These are phyloP conservation scores for Blepharisma undulans DNA, from an alignment of 169 alveolate genomes.

Conservation along the genomic window DNA sequence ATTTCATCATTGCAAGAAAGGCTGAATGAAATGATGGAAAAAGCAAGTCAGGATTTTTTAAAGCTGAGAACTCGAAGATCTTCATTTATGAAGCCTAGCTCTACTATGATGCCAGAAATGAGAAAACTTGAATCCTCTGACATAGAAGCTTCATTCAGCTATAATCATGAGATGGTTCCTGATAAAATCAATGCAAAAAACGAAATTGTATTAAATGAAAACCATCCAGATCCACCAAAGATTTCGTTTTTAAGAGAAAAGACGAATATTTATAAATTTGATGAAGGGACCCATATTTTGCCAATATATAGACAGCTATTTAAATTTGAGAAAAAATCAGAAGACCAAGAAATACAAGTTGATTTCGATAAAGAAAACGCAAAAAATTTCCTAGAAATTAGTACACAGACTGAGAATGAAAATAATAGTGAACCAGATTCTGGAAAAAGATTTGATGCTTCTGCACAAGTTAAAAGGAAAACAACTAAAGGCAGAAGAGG, in stretches of 20 bases:
- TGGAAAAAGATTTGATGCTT: background rate
- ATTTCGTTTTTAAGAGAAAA: background rate
- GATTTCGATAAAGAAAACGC: background rate
- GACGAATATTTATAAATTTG: background rate
- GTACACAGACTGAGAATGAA: background rate
- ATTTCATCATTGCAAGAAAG: background rate
- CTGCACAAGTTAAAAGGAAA: background rate
- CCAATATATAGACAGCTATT: background rate
- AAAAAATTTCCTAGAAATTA: background rate
- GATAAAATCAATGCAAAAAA: background rate
- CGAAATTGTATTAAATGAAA: background rate
- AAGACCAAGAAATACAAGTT: background rate
- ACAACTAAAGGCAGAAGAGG: background rate
- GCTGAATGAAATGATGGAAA: background rate
- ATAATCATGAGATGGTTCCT: background rate
- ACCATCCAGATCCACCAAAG: background rate
- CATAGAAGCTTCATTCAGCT: background rate
- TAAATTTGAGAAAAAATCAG: background rate
- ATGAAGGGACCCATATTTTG: background rate
- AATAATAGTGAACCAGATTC: background rate
- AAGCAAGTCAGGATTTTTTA: background rate
- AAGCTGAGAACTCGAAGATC: background rate
- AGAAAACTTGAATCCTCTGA: background rate
- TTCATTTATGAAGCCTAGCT: background rate
- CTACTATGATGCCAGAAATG: background rate